Conservation (phyloP, 768 basidiomycete species). For the Auriscalpium vulgare region DNA sequence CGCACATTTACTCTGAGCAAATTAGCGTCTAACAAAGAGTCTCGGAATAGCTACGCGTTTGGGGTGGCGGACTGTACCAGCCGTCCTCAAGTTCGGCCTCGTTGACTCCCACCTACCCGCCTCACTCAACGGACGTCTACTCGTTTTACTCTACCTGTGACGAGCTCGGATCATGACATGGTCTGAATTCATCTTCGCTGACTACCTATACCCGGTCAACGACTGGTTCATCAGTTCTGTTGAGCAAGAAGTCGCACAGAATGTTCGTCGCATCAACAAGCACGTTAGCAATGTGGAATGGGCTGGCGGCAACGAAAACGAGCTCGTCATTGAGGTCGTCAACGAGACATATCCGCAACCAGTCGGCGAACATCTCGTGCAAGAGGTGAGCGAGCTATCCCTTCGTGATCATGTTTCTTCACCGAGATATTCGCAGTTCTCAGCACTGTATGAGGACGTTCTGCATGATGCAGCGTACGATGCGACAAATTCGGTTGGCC, state of each 20-base stretch:
- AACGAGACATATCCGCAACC: constrained; percentile 8
- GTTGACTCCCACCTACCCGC: background rate
- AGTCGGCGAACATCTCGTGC: constrained; percentile 24
- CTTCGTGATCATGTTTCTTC: background rate
- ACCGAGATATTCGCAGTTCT: constrained; percentile 28
- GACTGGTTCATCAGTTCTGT: constrained; percentile 41
- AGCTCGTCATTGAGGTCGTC: constrained; percentile 30
- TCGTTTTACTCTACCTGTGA: constrained; percentile 52
- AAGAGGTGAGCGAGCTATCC: constrained; percentile 31
- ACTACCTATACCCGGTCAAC: constrained; percentile 47
- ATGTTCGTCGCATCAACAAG: constrained; percentile 43
- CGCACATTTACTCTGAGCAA: background rate
- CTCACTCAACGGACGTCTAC: constrained; percentile 35
- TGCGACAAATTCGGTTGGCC: constrained; percentile 40
- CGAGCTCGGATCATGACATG: constrained; percentile 50
- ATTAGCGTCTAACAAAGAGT: background rate
- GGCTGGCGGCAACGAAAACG: constrained; percentile 58
- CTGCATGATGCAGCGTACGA: constrained; percentile 38
- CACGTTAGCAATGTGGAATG: constrained; percentile 53
- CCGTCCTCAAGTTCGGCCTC: background rate
- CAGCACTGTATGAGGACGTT: constrained; percentile 43
- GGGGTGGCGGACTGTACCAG: constrained; percentile 40
- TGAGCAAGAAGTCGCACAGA: constrained; percentile 49
- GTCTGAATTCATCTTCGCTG: constrained; percentile 56
- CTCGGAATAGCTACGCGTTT: constrained; percentile 44